Evolutionary conservation across 2,329 filamentous ascomycete species (phyloP), one percentile per base, ranked within the genome.

Genomic region (Penicillium sp.): DNA sequence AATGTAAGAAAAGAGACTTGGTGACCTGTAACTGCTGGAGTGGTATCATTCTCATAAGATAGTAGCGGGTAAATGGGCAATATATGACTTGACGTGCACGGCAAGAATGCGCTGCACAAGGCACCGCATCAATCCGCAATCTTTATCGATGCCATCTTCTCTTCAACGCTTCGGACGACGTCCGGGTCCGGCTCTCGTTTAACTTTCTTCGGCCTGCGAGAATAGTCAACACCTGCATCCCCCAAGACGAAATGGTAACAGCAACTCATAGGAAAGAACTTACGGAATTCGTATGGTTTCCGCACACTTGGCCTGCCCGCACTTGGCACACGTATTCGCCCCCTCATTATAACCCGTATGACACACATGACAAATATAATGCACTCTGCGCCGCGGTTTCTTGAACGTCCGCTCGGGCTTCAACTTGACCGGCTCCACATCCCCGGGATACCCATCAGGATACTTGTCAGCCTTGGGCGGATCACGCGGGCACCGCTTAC

Each of bases 401-500:
- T 69, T 75, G 66, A 67, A 78, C 14, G 73, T 73, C n/a, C 76
- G 71, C 53, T 75, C 67, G 4, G 70, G 73, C 6, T 28, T 60
- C 20, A 63, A 63, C 50, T 75, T 75, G 14, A 73, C 71, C 10
- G 75, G 75, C 28, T 79, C 75, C 17, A 59, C 76, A 60, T 81
- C 79, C 7, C 77, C 78, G 37, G 79, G 76, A 63, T 79, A 81
- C 10, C 78, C 78, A 62, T 79, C 71, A 0, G 78, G 76, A 59
- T 79, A 77, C 65, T 80, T 81, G 39, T 77, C 55, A 5, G 71
- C 68, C 59, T 80, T 79, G 31, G 75, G 63, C 83, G 91, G 91
- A 69, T 92, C 88, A 67, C 91, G 83, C 31, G 90, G 91, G 74
- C 92, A 96, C 71, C 89, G 89, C 41, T 87, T 90, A 79, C 92